Conservation (phyloP, 306 rosid species). For the Fagus sylvatica region DNA sequence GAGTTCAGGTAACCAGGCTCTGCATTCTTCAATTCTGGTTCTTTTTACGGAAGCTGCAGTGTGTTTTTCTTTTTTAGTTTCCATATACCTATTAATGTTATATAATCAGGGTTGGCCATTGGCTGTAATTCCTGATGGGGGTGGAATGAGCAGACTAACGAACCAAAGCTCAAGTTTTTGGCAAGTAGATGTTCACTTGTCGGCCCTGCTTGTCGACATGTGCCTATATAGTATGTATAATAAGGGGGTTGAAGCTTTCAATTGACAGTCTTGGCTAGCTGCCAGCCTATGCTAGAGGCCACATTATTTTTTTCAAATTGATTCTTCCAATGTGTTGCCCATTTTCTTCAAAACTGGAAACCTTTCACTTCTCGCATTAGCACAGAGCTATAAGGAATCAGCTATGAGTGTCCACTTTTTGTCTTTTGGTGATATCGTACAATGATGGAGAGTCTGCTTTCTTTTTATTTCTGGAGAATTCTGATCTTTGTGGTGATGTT, state of each 20-base stretch:
- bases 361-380: too few relatives aligned
- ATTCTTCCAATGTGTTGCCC: background rate
- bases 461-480: background rate
- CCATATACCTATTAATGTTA: background rate
- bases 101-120: background rate
- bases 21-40: background rate
- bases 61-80: background rate
- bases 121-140: background rate
- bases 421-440: background rate
- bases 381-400: too few relatives aligned
- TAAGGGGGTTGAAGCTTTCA: too few relatives aligned
- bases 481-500: slow-evolving; percentile 10
- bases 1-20: background rate
- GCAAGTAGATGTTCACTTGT: background rate
- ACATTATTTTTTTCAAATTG: background rate
- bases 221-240: too few relatives aligned
- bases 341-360: background rate
- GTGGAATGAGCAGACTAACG: background rate
- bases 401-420: too few relatives aligned
- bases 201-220: too few relatives aligned
- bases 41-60: background rate
- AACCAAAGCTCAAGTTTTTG: background rate
- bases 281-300: background rate
- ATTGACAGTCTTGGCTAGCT: too few relatives aligned
- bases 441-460: background rate